Conservation (phyloP, 345 rosid species). For the Brassica juncea region DNA sequence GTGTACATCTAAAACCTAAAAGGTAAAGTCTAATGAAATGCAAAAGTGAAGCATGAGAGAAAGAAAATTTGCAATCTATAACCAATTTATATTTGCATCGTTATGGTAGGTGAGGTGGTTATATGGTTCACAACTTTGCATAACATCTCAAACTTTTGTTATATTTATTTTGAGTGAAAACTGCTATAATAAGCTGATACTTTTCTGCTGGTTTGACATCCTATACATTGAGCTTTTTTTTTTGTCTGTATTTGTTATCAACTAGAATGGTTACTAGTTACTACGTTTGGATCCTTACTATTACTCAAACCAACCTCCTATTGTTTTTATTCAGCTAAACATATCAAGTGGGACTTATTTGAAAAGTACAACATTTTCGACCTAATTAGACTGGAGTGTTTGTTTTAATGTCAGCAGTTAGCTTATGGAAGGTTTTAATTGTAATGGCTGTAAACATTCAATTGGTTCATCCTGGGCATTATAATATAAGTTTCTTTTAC, state of each 20-base stretch:
- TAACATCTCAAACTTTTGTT: not conserved
- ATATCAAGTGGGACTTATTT: conserved; percentile 23
- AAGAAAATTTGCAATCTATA: not conserved
- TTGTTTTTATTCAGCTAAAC: conserved; percentile 13
- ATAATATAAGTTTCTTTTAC: not conserved
- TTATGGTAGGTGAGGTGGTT: not conserved
- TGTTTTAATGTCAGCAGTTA: conserved; percentile 15
- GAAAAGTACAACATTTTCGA: conserved; percentile 22
- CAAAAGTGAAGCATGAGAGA: not conserved
- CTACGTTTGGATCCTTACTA: conserved; percentile 1
- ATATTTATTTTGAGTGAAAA: not conserved
- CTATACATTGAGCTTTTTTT: not conserved
- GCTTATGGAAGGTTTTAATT: conserved; percentile 3
- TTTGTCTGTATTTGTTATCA: not conserved
- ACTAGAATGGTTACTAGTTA: conserved; percentile 20
- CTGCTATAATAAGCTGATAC: not conserved
- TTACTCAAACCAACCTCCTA: conserved; percentile 6
- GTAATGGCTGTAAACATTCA: not conserved
- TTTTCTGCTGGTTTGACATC: not conserved
- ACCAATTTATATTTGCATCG: not conserved
- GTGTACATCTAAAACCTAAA: not conserved
- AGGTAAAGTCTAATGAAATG: not conserved
- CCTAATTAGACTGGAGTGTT: conserved; percentile 22
- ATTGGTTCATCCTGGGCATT: conserved; percentile 10
- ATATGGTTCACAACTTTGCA: not conserved